phyloP scores from a whole-genome alignment of 106 monocot genomes.

The Dactylorhiza incarnata region DNA sequence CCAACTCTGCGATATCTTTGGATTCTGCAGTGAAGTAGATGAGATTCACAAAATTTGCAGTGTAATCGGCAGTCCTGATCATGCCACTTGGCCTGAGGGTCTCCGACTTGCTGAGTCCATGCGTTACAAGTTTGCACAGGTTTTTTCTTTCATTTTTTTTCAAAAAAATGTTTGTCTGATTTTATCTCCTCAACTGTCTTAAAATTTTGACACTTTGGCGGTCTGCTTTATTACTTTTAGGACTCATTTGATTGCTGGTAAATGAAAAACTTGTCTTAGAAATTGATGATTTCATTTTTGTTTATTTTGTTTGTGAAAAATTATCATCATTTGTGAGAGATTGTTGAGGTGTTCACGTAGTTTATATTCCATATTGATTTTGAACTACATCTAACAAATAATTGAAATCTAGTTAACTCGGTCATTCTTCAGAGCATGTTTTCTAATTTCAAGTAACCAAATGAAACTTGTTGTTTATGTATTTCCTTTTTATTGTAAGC shows the following conservation, averaged over 20 bases:
- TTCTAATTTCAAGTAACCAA: no score
- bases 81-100: conserved; percentile 53
- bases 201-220: neutral
- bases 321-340: no score
- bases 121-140: conserved; percentile 54
- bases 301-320: no score
- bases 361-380: no score
- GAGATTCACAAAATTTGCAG: conserved; percentile 68
- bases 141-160: conserved; percentile 14
- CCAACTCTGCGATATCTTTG: neutral
- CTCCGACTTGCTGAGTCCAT: conserved; percentile 38
- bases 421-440: no score
- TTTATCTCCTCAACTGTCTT: neutral
- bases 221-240: neutral
- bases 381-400: no score
- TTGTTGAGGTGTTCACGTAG: no score
- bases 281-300: no score
- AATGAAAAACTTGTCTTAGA: neutral
- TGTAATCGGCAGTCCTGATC: conserved; percentile 65
- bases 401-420: no score
- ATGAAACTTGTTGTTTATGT: no score
- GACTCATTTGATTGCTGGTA: neutral
- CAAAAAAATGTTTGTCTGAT: neutral
- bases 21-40: conserved; percentile 44
- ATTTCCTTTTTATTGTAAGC: no score